A percentile compares a stretch with the other conserved stretches of the same genome.
Evolutionary conservation across 2,329 filamentous ascomycete species (phyloP).

Genomic region (Aspergillus udagawae): DNA sequence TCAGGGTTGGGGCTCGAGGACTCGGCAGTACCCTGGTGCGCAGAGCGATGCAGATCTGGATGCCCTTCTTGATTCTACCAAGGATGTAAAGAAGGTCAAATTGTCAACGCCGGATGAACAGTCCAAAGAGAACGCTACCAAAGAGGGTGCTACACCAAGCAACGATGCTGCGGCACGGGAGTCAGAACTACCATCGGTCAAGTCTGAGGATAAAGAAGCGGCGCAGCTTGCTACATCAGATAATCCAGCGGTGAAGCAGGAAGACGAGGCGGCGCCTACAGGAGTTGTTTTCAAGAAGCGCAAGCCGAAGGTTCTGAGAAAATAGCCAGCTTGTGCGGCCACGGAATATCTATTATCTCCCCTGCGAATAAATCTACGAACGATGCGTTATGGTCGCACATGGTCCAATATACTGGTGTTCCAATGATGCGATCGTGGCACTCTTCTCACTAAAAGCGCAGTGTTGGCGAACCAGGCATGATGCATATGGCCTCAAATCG

Average conservation of each 20-base stretch:
- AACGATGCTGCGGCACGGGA: conserved; percentile 7
- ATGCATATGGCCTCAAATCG: neutral
- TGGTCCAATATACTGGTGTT: neutral
- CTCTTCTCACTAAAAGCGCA: neutral
- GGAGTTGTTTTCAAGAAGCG: conserved; percentile 48
- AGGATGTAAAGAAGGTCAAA: conserved; percentile 35
- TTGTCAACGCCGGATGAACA: conserved; percentile 10
- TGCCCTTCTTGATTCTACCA: conserved; percentile 40
- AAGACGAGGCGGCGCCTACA: conserved; percentile 19
- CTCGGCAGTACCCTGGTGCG: conserved; percentile 37
- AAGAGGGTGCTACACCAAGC: conserved; percentile 11
- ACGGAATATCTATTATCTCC: neutral
- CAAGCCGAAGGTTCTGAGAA: conserved; percentile 43
- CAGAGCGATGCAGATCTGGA: conserved; percentile 40
- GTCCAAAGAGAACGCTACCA: conserved; percentile 7
- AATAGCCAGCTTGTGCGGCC: conserved; percentile 17
- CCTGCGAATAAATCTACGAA: neutral
- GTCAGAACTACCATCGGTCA: conserved; percentile 12
- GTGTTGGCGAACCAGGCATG: neutral
- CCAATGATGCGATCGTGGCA: neutral
- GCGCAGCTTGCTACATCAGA: conserved; percentile 4
- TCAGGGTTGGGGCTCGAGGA: conserved; percentile 44
- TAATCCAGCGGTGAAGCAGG: conserved; percentile 8
- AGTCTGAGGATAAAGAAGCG: conserved; percentile 24
- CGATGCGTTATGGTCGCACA: neutral